A percentile compares a stretch with the other conserved stretches of the same genome.
Evolutionary conservation across 805 yeast species (phyloP).

Genomic region (Metschnikowia colocasiae): DNA sequence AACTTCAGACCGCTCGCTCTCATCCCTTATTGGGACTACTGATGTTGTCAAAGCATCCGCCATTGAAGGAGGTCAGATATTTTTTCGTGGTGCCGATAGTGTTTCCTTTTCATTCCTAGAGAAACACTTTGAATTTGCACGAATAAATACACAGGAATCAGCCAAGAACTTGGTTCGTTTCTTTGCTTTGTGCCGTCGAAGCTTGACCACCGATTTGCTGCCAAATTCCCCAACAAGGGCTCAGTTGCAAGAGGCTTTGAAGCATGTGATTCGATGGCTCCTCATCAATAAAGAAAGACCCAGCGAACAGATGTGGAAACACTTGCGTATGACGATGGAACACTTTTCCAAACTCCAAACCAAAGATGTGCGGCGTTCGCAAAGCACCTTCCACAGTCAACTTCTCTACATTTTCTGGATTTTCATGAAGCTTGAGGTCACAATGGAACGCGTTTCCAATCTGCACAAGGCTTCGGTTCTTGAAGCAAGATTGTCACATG

Average conservation of each 20-base stretch:
- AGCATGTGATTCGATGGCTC: constrained; percentile 28
- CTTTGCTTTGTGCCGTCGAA: constrained; percentile 19
- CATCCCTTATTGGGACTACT: constrained; percentile 9
- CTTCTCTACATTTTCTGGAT: constrained; percentile 13
- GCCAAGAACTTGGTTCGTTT: constrained; percentile 14
- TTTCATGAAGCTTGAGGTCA: constrained; percentile 8
- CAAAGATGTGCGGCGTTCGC: constrained; percentile 11
- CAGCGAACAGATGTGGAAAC: constrained; percentile 16
- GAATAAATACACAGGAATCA: constrained; percentile 24
- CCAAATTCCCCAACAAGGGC: constrained; percentile 1
- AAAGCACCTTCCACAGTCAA: constrained; percentile 12
- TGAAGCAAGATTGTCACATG: neutral
- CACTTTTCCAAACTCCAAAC: constrained; percentile 18
- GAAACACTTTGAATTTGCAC: constrained; percentile 22
- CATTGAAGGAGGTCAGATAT: constrained; percentile 14
- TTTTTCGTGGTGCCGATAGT: constrained; percentile 11
- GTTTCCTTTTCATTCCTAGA: constrained; percentile 18
- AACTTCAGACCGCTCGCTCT: neutral
- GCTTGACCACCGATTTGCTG: constrained; percentile 12
- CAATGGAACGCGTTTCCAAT: neutral
- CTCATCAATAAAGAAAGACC: constrained; percentile 30
- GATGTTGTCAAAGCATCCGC: constrained; percentile 3
- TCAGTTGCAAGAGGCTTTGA: constrained; percentile 21
- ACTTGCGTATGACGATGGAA: constrained; percentile 14
- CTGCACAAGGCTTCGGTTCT: neutral